Evolutionary conservation across 2,329 filamentous ascomycete genomes (phyloP), one percentile per base, ranked within the genome.

Genomic region (Penicillium sp.): DNA sequence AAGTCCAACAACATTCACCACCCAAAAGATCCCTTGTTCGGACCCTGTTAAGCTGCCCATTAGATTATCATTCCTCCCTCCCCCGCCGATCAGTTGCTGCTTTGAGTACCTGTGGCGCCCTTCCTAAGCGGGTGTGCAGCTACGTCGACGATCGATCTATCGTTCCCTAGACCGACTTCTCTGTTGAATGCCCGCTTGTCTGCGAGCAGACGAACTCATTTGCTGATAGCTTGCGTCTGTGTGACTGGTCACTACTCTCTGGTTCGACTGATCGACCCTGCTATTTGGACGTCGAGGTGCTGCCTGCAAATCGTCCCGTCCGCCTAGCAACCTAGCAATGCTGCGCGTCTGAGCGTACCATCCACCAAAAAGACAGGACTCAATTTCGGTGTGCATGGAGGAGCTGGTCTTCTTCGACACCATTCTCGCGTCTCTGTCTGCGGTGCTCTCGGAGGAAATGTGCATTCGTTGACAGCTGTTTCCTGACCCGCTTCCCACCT

Each of bases 391-490:
- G 65, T 74, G 67, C 66, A 70, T 73, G 74, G 75, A 76, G 66
- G 71, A 78, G 76, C 76, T 77, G 77, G 76, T 68, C 75, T 63
- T 77, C 73, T 72, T 73, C 69, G 57, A 69, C 64, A 62, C 61
- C 62, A 61, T 66, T 54, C 54, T 63, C 62, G 64, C 58, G 54
- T 66, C 63, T 52, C 62, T 54, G 55, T 66, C 64, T 54, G 54
- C 52, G 56, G 58, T 58, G 41, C 36, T 63, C 59, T 58, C 55
- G 61, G 65, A 60, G 67, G 68, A 69, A 70, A 75, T 72, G 70
- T 70, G 58, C 61, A 67, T 59, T 58, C 62, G 56, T 64, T 61
- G 47, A 68, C 62, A 65, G 62, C 53, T 60, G 51, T 63, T 58
- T 57, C 61, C 66, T 64, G 55, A 62, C 58, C 55, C 54, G 63